Conservation (phyloP, 495 filamentous ascomycete genomes). For the Aspergillus carlsbadensis region DNA sequence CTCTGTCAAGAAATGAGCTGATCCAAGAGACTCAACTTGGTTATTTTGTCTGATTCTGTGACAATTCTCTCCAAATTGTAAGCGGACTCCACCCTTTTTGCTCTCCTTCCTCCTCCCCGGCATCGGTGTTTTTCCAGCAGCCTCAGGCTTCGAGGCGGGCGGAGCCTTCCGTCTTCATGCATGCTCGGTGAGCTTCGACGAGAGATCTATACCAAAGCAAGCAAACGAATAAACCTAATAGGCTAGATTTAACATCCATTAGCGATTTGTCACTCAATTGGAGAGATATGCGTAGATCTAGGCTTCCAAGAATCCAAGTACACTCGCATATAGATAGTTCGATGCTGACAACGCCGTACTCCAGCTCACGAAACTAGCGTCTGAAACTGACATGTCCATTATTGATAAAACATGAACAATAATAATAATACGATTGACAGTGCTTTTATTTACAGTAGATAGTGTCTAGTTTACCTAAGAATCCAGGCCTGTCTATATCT, state of each 20-base stretch:
- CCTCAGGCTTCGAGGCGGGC: conserved; percentile 13
- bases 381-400: too few species aligned
- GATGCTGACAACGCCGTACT: too few species aligned
- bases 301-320: too few species aligned
- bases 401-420: not conserved
- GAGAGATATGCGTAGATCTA: too few species aligned
- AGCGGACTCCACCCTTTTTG: not conserved
- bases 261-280: too few species aligned
- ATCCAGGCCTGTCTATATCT: not conserved
- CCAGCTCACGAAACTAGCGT: too few species aligned
- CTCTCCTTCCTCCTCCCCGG: not conserved
- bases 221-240: too few species aligned
- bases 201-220: too few species aligned
- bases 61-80: not conserved
- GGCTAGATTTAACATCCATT: too few species aligned
- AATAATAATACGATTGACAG: not conserved
- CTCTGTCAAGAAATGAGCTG: not conserved
- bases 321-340: too few species aligned
- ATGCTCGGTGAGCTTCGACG: not conserved
- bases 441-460: too few species aligned
- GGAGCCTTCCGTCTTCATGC: conserved; percentile 20
- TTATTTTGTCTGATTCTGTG: not conserved
- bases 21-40: not conserved
- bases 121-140: conserved; percentile 5
- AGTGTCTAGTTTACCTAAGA: too few species aligned